Conservation (phyloP, 768 basidiomycete genomes). For the Leucocoprinus leucothites region DNA sequence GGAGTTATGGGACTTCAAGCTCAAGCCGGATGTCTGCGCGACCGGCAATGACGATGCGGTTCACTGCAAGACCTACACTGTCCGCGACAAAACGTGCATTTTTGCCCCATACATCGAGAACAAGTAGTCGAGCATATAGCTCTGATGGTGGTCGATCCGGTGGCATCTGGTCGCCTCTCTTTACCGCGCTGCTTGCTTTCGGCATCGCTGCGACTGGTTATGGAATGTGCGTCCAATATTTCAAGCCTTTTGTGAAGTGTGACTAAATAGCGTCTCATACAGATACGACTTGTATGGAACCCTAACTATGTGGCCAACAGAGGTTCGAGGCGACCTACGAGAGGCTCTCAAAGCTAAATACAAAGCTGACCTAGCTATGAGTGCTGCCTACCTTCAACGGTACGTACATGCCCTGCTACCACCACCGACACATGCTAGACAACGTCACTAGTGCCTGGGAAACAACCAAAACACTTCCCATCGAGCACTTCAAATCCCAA, state of each 20-base stretch:
- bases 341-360: conserved; percentile 61
- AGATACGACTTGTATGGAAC: conserved; percentile 44
- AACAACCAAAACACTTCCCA: conserved; percentile 44
- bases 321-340: conserved; percentile 62
- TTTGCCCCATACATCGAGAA: neutral
- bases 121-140: conserved; percentile 4
- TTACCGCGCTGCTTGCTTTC: conserved; percentile 25
- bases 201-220: conserved; percentile 30
- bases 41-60: neutral
- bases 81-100: neutral
- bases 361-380: conserved; percentile 49
- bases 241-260: too few relatives aligned
- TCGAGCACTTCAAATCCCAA: conserved; percentile 33
- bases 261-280: neutral
- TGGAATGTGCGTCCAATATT: conserved; percentile 27
- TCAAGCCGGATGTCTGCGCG: neutral
- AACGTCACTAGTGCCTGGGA: neutral
- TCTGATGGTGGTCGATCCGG: conserved; percentile 2
- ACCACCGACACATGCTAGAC: neutral
- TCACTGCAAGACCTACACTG: neutral
- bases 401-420: conserved; percentile 24
- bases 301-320: conserved; percentile 64
- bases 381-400: conserved; percentile 53
- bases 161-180: conserved; percentile 19
- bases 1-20: conserved; percentile 1